These are phyloP conservation scores for Phaseolus lunatus DNA, from an alignment of 306 rosid species.

Conservation along the genomic window DNA sequence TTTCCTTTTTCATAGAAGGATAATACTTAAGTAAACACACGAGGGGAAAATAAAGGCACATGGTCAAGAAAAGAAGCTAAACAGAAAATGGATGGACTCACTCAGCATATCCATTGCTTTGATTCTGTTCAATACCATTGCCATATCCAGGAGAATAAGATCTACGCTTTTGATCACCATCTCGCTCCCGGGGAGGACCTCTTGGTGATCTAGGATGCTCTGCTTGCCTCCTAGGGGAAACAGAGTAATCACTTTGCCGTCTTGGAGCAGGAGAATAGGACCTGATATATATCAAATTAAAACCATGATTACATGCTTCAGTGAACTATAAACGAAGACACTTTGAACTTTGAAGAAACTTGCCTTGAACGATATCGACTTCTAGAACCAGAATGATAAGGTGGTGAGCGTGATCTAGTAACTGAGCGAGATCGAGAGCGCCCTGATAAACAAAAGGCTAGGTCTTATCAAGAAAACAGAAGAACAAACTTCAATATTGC, in stretches of 20 bases:
- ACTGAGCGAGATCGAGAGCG: constrained; percentile 91
- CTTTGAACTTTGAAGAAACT: constrained; percentile 22
- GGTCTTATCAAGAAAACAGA: constrained; percentile 29
- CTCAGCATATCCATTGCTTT: constrained; percentile 66
- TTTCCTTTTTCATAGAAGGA: constrained; percentile 58
- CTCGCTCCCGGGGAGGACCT: constrained; percentile 71
- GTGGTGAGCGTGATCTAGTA: constrained; percentile 83
- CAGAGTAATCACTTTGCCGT: constrained; percentile 72
- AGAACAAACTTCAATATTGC: not conserved
- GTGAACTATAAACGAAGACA: not conserved
- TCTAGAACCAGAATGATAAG: constrained; percentile 77
- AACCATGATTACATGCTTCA: constrained; percentile 31
- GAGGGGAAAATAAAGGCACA: not conserved
- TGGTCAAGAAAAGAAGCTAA: constrained; percentile 21
- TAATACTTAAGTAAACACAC: constrained; percentile 29
- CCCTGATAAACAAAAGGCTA: constrained; percentile 52
- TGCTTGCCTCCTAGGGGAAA: constrained; percentile 76
- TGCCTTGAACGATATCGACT: constrained; percentile 87
- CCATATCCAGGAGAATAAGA: constrained; percentile 84
- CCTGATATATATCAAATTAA: constrained; percentile 56
- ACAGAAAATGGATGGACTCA: constrained; percentile 46
- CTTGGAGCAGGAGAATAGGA: constrained; percentile 93
- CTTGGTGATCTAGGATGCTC: constrained; percentile 85
- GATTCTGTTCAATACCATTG: constrained; percentile 60
- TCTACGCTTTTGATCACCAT: constrained; percentile 66